Base-by-base conservation (phyloP, 176 grass and related monocot genomes). In the Triticum dicoccoides region DNA sequence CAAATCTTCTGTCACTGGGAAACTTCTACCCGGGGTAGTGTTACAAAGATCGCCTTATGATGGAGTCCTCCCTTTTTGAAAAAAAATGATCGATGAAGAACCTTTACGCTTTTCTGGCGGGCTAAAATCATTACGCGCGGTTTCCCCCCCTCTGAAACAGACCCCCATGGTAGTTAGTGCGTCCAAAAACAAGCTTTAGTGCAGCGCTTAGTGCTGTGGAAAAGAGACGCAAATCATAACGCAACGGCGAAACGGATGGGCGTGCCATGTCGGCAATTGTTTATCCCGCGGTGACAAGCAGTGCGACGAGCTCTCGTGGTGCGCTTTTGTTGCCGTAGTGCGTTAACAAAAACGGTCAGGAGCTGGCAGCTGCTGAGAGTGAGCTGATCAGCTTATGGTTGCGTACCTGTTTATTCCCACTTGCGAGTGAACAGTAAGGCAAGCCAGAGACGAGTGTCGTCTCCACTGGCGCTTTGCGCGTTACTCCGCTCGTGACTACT, bases 261-360 rank as follows among this genome's bases (percentile, higher is more conserved):
- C 10, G 11, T 7, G 14, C 4, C 5, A 84, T 73, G 87, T 89
- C 87, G 76, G 66, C 66, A 73, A 15, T 84, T 54, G 75, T 79
- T 87, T 81, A 81, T 49, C 8, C 8, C 80, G 32, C 11, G n/a
- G 5, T 33, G 23, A 18, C 11, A 15, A 6, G 37, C 8, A 79
- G 51, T 69, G 30, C 37, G 24, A 74, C n/a, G 68, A 61, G 35
- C n/a, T 18, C 23, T 6, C 35, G 2, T 27, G 65, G 20, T 47
- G 15, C 8, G 37, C 38, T 64, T 65, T 30, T 65, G 10, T 0
- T 5, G 20, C 30, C n/a, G 3, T 79, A 3, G n/a, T 17, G 23
- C 15, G 20, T 80, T 86, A 73, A 65, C 65, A 49, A 69, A 73
- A 64, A 9, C 3, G 5, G 29, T 24, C 18, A 73, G 34, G 63